Evolutionary conservation across 1,284 basidiomycete species (phyloP).

Genomic region (Marasmius tenuissimus): DNA sequence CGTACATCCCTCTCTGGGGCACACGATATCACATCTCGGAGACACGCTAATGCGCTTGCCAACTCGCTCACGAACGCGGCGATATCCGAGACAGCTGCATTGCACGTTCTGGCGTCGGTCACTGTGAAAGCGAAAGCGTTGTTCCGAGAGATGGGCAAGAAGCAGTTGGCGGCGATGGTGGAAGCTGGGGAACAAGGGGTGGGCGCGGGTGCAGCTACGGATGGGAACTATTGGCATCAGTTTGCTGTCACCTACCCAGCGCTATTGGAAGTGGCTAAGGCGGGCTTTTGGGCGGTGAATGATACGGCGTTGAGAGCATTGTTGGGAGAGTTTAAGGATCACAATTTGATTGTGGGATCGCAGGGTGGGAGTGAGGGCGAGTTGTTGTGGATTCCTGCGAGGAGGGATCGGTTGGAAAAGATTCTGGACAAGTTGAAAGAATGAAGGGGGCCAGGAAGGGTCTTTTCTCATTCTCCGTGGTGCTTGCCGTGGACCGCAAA

Average conservation of each 20-base stretch:
- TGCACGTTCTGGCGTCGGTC: conserved; percentile 83
- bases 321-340: conserved; percentile 88
- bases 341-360: conserved; percentile 69
- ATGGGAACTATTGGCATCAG: conserved; percentile 33
- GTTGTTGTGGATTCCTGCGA: conserved; percentile 80
- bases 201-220: conserved; percentile 30
- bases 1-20: conserved; percentile 62
- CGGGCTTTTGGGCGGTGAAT: conserved; percentile 84
- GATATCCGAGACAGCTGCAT: conserved; percentile 79
- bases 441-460: not conserved
- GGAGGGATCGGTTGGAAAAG: conserved; percentile 60
- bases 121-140: conserved; percentile 84
- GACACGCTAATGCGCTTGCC: conserved; percentile 26
- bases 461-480: not conserved
- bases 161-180: conserved; percentile 63
- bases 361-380: conserved; percentile 49
- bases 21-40: conserved; percentile 33
- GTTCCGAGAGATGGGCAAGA: conserved; percentile 65
- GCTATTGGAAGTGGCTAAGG: conserved; percentile 65
- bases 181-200: conserved; percentile 12
- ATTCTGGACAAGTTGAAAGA: conserved; percentile 30
- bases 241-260: conserved; percentile 63
- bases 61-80: conserved; percentile 33
- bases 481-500: too few species aligned
- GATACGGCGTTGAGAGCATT: conserved; percentile 81